Evolutionary conservation across 139 green algal genomes (phyloP).

Genomic region (Astrephomene gubernaculifera): DNA sequence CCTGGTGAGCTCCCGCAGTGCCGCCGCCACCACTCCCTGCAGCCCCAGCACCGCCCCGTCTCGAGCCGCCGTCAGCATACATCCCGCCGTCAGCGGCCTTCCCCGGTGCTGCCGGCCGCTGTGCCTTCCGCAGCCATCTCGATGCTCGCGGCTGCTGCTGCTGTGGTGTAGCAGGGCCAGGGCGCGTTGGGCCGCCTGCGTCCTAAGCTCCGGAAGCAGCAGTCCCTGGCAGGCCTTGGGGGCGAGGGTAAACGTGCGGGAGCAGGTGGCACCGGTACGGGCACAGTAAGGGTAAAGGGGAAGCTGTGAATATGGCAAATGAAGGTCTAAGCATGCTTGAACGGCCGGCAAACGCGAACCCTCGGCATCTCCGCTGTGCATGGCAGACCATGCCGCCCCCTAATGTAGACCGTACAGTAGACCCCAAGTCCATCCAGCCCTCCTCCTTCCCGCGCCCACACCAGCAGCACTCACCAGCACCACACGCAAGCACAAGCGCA

Average conservation of each 20-base stretch:
- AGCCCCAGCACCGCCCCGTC: constrained; percentile 16
- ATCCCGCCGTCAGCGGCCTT: not conserved
- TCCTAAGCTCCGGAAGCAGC: constrained; percentile 19
- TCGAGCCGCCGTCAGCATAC: not conserved
- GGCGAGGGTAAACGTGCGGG: too few species aligned
- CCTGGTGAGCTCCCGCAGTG: not conserved
- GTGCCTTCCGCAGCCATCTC: not conserved
- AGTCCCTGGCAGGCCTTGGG: constrained; percentile 25
- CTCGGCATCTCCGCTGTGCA: too few species aligned
- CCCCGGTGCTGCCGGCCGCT: not conserved
- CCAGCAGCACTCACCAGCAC: not conserved
- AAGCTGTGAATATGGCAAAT: not conserved
- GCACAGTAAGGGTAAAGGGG: too few species aligned
- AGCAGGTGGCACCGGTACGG: too few species aligned
- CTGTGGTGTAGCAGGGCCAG: not conserved
- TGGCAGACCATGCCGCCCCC: too few species aligned
- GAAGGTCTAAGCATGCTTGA: not conserved
- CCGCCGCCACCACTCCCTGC: constrained; percentile 5
- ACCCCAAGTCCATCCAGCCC: not conserved
- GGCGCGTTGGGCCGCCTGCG: not conserved
- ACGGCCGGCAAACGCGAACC: too few species aligned
- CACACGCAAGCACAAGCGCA: constrained; percentile 7
- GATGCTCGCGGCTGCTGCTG: not conserved
- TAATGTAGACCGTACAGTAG: not conserved
- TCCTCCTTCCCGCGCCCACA: not conserved